Evolutionary conservation across 306 rosid genomes (phyloP).

Genomic region (Myrica gale): DNA sequence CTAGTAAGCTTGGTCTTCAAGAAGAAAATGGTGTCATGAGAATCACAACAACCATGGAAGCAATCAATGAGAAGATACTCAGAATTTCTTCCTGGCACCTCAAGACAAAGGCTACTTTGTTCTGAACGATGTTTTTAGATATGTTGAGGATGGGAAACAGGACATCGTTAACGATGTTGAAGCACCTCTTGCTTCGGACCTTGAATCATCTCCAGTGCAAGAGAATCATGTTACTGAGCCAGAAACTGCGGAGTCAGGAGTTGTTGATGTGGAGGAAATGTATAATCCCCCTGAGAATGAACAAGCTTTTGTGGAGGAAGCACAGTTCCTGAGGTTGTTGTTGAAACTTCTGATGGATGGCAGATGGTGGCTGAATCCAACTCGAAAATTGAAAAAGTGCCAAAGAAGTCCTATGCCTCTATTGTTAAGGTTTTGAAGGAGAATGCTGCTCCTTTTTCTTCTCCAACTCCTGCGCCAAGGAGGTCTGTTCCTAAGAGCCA

Average conservation of each 20-base stretch:
- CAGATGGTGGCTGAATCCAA: conserved; percentile 43
- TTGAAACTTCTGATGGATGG: conserved; percentile 58
- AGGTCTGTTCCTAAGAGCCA: conserved; percentile 44
- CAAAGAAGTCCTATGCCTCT: conserved; percentile 82
- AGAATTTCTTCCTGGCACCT: conserved; percentile 89
- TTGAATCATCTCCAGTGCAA: conserved; percentile 39
- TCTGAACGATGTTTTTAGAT: conserved; percentile 80
- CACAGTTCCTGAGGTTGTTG: conserved; percentile 51
- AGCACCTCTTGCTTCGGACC: conserved; percentile 35
- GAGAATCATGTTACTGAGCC: conserved; percentile 43
- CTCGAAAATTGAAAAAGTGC: conserved; percentile 55
- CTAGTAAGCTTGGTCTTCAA: conserved; percentile 77
- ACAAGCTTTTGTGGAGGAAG: conserved; percentile 44
- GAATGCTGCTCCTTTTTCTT: conserved; percentile 33
- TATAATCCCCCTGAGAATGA: conserved; percentile 37
- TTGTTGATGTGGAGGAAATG: conserved; percentile 40
- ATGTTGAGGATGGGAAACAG: conserved; percentile 57
- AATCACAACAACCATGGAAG: conserved; percentile 69
- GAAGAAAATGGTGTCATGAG: conserved; percentile 62
- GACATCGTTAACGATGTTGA: conserved; percentile 34
- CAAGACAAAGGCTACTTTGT: conserved; percentile 91
- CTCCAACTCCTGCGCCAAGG: conserved; percentile 36
- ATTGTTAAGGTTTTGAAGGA: conserved; percentile 73
- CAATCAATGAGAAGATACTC: conserved; percentile 80
- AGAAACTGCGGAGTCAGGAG: conserved; percentile 30